Evolutionary conservation across 2,329 filamentous ascomycete species (phyloP).

Genomic region (Fusarium camptoceras): DNA sequence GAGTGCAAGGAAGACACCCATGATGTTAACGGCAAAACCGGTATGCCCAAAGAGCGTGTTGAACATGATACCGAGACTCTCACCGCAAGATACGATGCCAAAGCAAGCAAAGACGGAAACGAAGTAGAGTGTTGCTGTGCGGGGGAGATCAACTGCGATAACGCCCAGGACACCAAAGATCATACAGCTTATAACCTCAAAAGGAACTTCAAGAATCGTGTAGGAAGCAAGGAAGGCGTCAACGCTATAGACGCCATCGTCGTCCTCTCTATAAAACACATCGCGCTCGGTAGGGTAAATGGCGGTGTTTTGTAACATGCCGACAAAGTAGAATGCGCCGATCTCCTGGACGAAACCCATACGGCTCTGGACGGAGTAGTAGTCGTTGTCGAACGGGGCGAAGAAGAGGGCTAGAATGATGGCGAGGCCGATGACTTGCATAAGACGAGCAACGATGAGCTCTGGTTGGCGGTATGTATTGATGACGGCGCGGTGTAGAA

Average conservation of each 20-base stretch:
- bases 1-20: slow-evolving; percentile 75
- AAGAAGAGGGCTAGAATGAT: slow-evolving; percentile 77
- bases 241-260: slow-evolving; percentile 77
- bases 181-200: slow-evolving; percentile 74
- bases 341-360: slow-evolving; percentile 81
- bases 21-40: slow-evolving; percentile 81
- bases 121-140: slow-evolving; percentile 74
- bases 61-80: slow-evolving; percentile 82
- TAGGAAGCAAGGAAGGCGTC: slow-evolving; percentile 79
- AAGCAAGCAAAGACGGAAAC: slow-evolving; percentile 76
- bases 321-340: slow-evolving; percentile 77
- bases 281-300: slow-evolving; percentile 78
- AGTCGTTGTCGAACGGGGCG: slow-evolving; percentile 75
- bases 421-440: slow-evolving; percentile 74
- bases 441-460: slow-evolving; percentile 72
- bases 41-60: slow-evolving; percentile 80
- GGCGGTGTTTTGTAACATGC: slow-evolving; percentile 83
- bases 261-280: slow-evolving; percentile 81
- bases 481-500: slow-evolving; percentile 74
- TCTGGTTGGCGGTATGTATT: slow-evolving; percentile 76
- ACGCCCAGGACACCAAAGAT: slow-evolving; percentile 73
- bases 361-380: slow-evolving; percentile 76
- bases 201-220: slow-evolving; percentile 76
- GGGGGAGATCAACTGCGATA: slow-evolving; percentile 73
- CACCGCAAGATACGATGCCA: slow-evolving; percentile 78